A percentile compares a stretch with the other conserved stretches of the same genome.
Evolutionary conservation across 345 rosid genomes (phyloP).

Genomic region (Populus nigra): DNA sequence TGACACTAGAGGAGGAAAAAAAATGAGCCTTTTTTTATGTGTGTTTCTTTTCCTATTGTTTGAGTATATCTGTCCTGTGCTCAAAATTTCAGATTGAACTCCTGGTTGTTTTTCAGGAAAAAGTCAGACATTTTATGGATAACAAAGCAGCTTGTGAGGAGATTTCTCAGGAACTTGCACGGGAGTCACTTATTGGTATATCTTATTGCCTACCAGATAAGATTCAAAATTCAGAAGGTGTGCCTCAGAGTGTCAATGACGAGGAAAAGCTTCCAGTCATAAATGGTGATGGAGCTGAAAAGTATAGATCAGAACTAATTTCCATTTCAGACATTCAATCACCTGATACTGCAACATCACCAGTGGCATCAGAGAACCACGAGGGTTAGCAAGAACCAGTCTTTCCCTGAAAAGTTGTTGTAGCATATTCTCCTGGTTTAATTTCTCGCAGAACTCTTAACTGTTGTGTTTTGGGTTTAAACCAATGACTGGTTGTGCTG

Average conservation of each 20-base stretch:
- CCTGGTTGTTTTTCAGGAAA: constrained; percentile 2
- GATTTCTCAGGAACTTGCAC: constrained; percentile 8
- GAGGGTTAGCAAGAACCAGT: neutral
- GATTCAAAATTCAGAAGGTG: constrained; percentile 11
- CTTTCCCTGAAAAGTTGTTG: neutral
- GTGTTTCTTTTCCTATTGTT: neutral
- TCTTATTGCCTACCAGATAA: constrained; percentile 27
- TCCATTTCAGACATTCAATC: constrained; percentile 29
- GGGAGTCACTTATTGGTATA: constrained; percentile 35
- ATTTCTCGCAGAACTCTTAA: neutral
- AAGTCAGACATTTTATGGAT: constrained; percentile 15
- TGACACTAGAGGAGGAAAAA: neutral
- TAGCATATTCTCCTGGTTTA: neutral
- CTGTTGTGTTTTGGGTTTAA: neutral
- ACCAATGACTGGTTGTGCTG: neutral
- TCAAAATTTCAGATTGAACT: neutral
- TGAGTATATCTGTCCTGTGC: neutral
- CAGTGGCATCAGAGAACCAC: neutral
- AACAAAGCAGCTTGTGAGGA: constrained; percentile 1
- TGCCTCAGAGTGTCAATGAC: neutral
- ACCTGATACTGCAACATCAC: constrained; percentile 8
- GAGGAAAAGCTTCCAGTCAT: neutral
- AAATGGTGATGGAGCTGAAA: constrained; percentile 18
- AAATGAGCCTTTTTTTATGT: neutral
- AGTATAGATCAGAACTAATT: constrained; percentile 37